Conservation (phyloP, 164 flowering plant species). For the Piper longum region DNA sequence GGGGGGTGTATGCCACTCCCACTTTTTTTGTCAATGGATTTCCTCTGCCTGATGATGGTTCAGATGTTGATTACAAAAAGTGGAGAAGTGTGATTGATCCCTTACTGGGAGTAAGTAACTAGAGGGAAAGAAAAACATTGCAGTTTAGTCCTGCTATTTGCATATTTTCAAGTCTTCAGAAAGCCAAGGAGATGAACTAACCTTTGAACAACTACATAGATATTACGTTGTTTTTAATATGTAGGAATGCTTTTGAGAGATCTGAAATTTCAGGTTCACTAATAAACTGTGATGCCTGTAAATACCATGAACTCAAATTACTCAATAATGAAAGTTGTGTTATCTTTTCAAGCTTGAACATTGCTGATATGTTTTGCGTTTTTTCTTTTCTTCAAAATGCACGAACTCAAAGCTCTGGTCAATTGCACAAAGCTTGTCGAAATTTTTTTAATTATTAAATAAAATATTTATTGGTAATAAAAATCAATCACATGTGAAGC, state of each 20-base stretch:
- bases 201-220: neutral
- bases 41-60: slow-evolving; percentile 37
- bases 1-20: slow-evolving; percentile 77
- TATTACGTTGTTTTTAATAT: too few species aligned
- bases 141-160: neutral
- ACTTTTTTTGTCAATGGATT: slow-evolving; percentile 71
- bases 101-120: slow-evolving; percentile 11
- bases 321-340: too few species aligned
- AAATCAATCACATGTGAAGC: too few species aligned
- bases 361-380: too few species aligned
- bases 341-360: too few species aligned
- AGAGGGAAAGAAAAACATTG: neutral
- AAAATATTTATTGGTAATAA: too few species aligned
- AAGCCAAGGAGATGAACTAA: neutral
- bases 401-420: too few species aligned
- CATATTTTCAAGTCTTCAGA: neutral
- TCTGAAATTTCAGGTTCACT: neutral
- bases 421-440: too few species aligned
- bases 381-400: too few species aligned
- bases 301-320: too few species aligned
- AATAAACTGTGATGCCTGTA: neutral
- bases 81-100: slow-evolving; percentile 72
- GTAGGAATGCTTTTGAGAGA: too few species aligned
- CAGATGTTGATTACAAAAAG: slow-evolving; percentile 32
- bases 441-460: too few species aligned